A percentile compares a stretch with the other conserved stretches of the same genome.
Conservation (phyloP, 1,284 basidiomycete genomes). For the Cutaneotrichosporon sp. region DNA sequence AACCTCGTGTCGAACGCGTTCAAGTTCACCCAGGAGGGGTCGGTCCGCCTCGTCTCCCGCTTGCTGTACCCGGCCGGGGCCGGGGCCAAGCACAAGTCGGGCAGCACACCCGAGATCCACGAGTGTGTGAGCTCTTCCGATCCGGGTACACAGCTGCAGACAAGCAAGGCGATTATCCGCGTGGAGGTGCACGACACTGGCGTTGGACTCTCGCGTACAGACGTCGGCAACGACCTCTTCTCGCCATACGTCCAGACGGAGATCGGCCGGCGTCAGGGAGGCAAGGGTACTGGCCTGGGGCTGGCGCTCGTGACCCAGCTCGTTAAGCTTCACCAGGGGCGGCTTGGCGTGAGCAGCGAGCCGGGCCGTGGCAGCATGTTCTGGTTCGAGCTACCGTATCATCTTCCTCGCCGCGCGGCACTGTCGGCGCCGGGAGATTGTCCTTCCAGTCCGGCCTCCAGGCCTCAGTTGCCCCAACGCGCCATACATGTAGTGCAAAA, state of each 20-base stretch:
- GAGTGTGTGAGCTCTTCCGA: neutral
- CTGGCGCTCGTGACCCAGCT: slow-evolving; percentile 86
- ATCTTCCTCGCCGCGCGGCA: neutral
- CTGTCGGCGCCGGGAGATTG: neutral
- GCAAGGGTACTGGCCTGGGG: slow-evolving; percentile 83
- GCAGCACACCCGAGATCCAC: neutral
- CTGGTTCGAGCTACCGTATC: slow-evolving; percentile 31
- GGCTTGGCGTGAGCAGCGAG: slow-evolving; percentile 63
- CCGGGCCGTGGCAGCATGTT: slow-evolving; percentile 48
- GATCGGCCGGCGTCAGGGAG: slow-evolving; percentile 73
- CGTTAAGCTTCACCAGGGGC: slow-evolving; percentile 76
- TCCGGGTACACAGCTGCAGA: too few relatives aligned
- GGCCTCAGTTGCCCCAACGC: too few relatives aligned
- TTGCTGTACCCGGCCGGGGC: neutral
- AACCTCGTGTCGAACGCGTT: slow-evolving; percentile 55
- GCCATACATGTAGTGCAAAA: too few relatives aligned
- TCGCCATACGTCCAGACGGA: slow-evolving; percentile 55
- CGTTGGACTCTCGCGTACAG: slow-evolving; percentile 67
- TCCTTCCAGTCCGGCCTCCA: too few relatives aligned
- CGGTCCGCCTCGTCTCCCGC: slow-evolving; percentile 48
- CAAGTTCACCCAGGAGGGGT: slow-evolving; percentile 72
- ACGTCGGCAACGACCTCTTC: slow-evolving; percentile 62
- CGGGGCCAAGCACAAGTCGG: neutral
- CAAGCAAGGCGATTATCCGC: slow-evolving; percentile 59
- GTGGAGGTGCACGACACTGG: slow-evolving; percentile 82